Evolutionary conservation across 306 rosid species (phyloP), one percentile per base, ranked within the genome.

Genomic region (Dalbergia oliveri): DNA sequence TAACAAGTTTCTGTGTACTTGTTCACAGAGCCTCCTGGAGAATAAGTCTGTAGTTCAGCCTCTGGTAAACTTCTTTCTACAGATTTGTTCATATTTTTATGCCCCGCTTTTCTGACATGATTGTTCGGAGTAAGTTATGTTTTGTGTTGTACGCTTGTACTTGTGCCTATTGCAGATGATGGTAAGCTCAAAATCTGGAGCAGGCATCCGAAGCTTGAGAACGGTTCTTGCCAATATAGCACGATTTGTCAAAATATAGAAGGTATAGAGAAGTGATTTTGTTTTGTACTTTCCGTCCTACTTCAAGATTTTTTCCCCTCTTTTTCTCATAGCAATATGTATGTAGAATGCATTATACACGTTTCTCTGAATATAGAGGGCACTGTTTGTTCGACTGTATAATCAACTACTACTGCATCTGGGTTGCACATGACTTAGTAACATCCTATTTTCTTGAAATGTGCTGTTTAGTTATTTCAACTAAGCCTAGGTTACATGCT

Each of bases 141-240:
- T 37, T 47, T 71, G 39, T 66, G 15, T 45, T 62, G 43, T 69
- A 14, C 10, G 31, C 31, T 26, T 2, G 31, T 26, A 26, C 14
- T 76, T 79, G 50, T 69, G 34, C 26, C 66, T 23, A 59, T 71
- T 90, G 84, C 89, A 91, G 99, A 84, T 93, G 93, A 90, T 91
- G 99, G 89, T 83, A n/a, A 95, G 99, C 87, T 93, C 98, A 35
- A 90, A 88, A 89, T 89, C 97, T 34, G 99, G 98, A 76, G 99
- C 98, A 15, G 98, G 98, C 15, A 87, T 95, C 81, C 88, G 97
- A 76, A 83, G 97, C 85, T 87, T 93, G 86, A 91, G 99, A 85
- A 88, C 97, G 0, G 97, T 75, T 80, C 93, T 93, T 5, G 79
- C 92, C 5, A 95, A 88, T 83, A 84, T 95, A 69, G 89, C 89